Evolutionary conservation across 2,329 filamentous ascomycete species (phyloP).

Genomic region (Claviceps humidiphila): DNA sequence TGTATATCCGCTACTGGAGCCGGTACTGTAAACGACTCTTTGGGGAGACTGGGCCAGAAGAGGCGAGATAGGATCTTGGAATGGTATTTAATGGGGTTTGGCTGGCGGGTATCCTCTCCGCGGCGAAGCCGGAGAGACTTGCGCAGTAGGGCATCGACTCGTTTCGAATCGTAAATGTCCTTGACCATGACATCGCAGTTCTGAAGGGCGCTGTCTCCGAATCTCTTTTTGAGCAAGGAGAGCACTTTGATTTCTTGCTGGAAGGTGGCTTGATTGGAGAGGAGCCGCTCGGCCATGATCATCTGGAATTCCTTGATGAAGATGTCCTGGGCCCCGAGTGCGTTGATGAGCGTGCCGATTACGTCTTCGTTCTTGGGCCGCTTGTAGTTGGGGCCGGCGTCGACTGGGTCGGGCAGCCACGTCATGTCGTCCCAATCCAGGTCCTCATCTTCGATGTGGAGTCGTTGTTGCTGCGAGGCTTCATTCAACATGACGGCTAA

Average conservation of each 20-base stretch:
- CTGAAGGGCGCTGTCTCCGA: conserved; percentile 75
- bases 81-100: conserved; percentile 37
- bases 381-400: conserved; percentile 85
- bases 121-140: conserved; percentile 21
- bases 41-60: conserved; percentile 79
- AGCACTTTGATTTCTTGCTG: conserved; percentile 72
- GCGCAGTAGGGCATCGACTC: conserved; percentile 56
- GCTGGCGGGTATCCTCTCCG: conserved; percentile 4
- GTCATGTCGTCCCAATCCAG: conserved; percentile 85
- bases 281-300: conserved; percentile 72
- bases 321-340: conserved; percentile 77
- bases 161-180: conserved; percentile 73
- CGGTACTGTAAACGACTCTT: conserved; percentile 55
- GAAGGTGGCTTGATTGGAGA: conserved; percentile 54
- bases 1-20: conserved; percentile 46
- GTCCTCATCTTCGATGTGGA: conserved; percentile 49
- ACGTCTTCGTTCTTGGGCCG: conserved; percentile 82
- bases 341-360: conserved; percentile 75
- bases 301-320: conserved; percentile 92
- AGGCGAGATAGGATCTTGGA: conserved; percentile 81
- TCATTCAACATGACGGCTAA: conserved; percentile 54
- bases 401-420: conserved; percentile 86
- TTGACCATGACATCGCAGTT: conserved; percentile 96
- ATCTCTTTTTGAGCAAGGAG: conserved; percentile 74
- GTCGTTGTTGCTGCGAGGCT: conserved; percentile 38